Evolutionary conservation across 306 rosid genomes (phyloP), one percentile per base, ranked within the genome.

Genomic region (Quercus agrifolia): DNA sequence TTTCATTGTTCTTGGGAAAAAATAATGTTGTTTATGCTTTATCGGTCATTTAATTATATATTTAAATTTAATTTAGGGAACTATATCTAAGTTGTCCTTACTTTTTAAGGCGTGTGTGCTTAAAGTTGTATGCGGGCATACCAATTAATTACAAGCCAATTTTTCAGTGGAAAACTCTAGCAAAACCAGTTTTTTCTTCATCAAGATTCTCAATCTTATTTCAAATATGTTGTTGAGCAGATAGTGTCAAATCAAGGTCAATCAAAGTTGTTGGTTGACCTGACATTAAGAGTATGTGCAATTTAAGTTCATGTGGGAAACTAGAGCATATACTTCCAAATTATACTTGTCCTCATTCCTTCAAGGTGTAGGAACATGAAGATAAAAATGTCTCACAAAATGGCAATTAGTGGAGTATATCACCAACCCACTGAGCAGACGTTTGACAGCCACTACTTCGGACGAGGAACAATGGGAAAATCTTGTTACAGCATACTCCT

Each of bases 341-440:
- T 41, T 33, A 23, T 49, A 71, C 3, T 46, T 56, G 78, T 73
- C 78, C 56, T 69, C 75, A 73, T 75, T 74, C 79, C 69, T 79
- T 78, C 58, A 80, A 76, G 30, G n/a, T 44, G 85, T 83, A 81
- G 83, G 81, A 64, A 87, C 75, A 74, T 64, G 63, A 71, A 77
- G 87, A 28, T 28, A 28, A 28, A 28, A 28, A 28, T 28, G 31
- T 28, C 31, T 28, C 31, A 28, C 31, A 28, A 82, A 76, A 75
- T 77, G 88, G 81, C 55, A 79, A 84, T 84, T 79, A 87, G 88
- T 85, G 77, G 75, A 74, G 72, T 52, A 54, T 25, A 78, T 62
- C 79, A 86, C 84, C 86, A 54, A 80, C 87, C 89, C 87, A 83
- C 83, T 84, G 74, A 61, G 77, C 67, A 28, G 44, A 35, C 41